phyloP scores from a whole-genome alignment of 2,329 filamentous ascomycete genomes.

The Rutstroemia sp. region DNA sequence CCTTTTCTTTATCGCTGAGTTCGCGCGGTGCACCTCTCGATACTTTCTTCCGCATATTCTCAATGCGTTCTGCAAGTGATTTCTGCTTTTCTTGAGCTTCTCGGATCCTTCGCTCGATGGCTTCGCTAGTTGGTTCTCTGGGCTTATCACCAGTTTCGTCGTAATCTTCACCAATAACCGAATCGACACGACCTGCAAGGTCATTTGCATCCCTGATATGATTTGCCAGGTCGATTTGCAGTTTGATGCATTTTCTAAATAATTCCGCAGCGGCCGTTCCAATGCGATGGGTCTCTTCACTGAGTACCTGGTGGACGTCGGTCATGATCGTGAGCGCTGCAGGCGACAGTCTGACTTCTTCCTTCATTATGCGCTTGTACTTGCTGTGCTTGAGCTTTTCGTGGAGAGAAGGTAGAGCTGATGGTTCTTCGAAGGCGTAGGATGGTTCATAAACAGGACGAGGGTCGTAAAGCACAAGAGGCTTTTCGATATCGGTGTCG shows the following conservation, averaged over 20 bases:
- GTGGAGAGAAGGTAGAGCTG: slow-evolving; percentile 48
- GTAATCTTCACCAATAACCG: slow-evolving; percentile 48
- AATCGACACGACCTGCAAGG: slow-evolving; percentile 58
- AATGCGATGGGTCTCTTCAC: slow-evolving; percentile 60
- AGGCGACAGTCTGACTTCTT: slow-evolving; percentile 62
- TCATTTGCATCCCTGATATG: slow-evolving; percentile 61
- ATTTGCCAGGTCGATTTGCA: slow-evolving; percentile 59
- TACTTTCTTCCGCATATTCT: slow-evolving; percentile 46
- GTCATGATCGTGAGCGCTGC: slow-evolving; percentile 65
- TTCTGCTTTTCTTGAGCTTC: slow-evolving; percentile 48
- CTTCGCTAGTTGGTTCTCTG: slow-evolving; percentile 41
- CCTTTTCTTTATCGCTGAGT: slow-evolving; percentile 55
- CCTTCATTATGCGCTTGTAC: slow-evolving; percentile 53
- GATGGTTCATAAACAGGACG: slow-evolving; percentile 60
- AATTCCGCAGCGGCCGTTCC: slow-evolving; percentile 65
- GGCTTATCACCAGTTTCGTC: slow-evolving; percentile 44
- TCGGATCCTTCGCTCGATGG: slow-evolving; percentile 51
- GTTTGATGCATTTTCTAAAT: slow-evolving; percentile 61
- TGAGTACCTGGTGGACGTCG: slow-evolving; percentile 63
- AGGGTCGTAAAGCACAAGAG: slow-evolving; percentile 50
- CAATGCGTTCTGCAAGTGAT: slow-evolving; percentile 50
- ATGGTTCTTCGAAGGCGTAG: slow-evolving; percentile 49
- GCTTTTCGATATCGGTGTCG: slow-evolving; percentile 34
- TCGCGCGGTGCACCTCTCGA: slow-evolving; percentile 41
- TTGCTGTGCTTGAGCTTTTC: slow-evolving; percentile 51